phyloP scores from a whole-genome alignment of 768 basidiomycete species.

The Bullera alba region DNA sequence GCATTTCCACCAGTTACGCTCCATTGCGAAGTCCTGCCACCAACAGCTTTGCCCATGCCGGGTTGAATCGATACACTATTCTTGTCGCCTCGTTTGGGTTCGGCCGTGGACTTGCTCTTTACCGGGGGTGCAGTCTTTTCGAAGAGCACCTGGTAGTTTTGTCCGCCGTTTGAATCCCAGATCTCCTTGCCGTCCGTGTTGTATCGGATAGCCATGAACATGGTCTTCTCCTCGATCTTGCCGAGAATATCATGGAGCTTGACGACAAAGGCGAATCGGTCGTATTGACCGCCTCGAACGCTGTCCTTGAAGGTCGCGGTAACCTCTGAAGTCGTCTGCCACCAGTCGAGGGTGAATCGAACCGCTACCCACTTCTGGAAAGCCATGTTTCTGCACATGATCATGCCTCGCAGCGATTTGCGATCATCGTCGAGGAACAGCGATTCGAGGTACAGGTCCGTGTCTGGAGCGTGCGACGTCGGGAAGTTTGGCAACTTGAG shows the following conservation, averaged over 20 bases:
- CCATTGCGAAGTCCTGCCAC: conserved; percentile 41
- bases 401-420: conserved; percentile 59
- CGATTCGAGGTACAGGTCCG: conserved; percentile 48
- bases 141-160: conserved; percentile 74
- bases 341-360: conserved; percentile 86
- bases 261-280: conserved; percentile 39
- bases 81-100: conserved; percentile 6
- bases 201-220: conserved; percentile 66
- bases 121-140: conserved; percentile 35
- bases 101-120: no score
- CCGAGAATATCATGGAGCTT: conserved; percentile 69
- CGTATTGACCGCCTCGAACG: conserved; percentile 39
- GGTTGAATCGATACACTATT: conserved; percentile 20
- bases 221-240: conserved; percentile 70
- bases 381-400: conserved; percentile 75
- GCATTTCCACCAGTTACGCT: conserved; percentile 48
- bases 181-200: conserved; percentile 63
- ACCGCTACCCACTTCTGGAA: conserved; percentile 81
- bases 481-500: conserved; percentile 70
- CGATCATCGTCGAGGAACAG: conserved; percentile 48
- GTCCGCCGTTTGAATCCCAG: conserved; percentile 84
- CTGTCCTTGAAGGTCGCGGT: conserved; percentile 61
- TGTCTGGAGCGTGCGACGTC: conserved; percentile 41
- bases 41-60: conserved; percentile 40
- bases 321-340: conserved; percentile 95